These are phyloP conservation scores for Fusarium sp. DNA, from an alignment of 2,329 filamentous ascomycete genomes.

Conservation along the genomic window DNA sequence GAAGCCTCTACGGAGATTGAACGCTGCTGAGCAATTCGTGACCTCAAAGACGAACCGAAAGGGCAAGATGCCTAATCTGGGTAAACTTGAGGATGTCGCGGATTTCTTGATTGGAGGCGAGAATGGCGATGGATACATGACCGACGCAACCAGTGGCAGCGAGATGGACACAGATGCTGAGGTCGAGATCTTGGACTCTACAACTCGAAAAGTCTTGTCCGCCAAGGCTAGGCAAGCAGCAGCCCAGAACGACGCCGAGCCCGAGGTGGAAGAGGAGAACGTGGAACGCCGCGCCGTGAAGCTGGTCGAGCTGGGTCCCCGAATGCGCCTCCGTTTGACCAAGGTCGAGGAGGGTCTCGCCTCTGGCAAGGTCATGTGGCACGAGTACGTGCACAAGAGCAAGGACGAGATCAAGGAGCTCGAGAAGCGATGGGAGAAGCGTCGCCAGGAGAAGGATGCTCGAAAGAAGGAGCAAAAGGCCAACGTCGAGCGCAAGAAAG, in stretches of 20 bases:
- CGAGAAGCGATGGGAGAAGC: conserved; percentile 86
- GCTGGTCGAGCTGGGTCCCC: conserved; percentile 90
- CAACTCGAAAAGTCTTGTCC: conserved; percentile 74
- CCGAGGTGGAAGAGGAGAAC: conserved; percentile 65
- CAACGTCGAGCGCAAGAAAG: conserved; percentile 89
- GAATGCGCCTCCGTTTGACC: conserved; percentile 88
- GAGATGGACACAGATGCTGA: conserved; percentile 96
- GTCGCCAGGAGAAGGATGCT: conserved; percentile 84
- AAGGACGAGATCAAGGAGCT: conserved; percentile 82
- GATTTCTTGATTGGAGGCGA: conserved; percentile 94
- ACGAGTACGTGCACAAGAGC: conserved; percentile 92
- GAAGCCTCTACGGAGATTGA: conserved; percentile 84
- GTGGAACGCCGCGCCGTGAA: conserved; percentile 92
- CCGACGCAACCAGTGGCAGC: conserved; percentile 86
- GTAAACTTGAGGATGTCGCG: conserved; percentile 91
- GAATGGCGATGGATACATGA: conserved; percentile 83
- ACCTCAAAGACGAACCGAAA: conserved; percentile 73
- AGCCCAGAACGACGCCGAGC: conserved; percentile 58
- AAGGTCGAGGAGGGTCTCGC: conserved; percentile 98
- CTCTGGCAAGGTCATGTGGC: conserved; percentile 94
- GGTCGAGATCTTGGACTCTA: conserved; percentile 83
- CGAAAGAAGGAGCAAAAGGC: conserved; percentile 87
- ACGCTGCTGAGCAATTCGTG: conserved; percentile 86
- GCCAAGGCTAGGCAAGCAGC: conserved; percentile 63
- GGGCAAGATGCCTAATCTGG: conserved; percentile 85